Conservation (phyloP, 83 land plant species). For the Diphasiastrum complanatum region DNA sequence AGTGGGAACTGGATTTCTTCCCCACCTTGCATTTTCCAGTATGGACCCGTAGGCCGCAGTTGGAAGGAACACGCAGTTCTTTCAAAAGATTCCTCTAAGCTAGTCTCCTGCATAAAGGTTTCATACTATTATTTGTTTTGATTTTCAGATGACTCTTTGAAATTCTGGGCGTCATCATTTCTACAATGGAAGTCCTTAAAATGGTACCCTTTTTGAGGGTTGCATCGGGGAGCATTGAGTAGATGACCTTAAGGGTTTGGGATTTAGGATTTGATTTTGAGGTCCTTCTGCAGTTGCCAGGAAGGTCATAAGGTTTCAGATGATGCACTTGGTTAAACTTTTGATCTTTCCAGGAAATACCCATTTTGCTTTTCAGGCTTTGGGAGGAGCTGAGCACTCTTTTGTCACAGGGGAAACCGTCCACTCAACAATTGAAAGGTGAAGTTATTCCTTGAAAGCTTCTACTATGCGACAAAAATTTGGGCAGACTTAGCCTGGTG, state of each 20-base stretch:
- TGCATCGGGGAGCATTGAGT: not conserved
- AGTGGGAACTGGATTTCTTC: conserved; percentile 16
- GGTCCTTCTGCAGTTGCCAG: not conserved
- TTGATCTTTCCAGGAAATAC: too few relatives aligned
- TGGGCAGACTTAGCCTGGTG: not conserved
- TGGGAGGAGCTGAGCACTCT: conserved; percentile 28
- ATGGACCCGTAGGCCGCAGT: conserved; percentile 25
- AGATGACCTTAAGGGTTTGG: not conserved
- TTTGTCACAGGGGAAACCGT: conserved; percentile 33
- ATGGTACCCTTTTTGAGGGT: not conserved
- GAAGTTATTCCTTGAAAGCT: not conserved
- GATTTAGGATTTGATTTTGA: not conserved
- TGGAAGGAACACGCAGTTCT: conserved; percentile 34
- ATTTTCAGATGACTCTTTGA: not conserved
- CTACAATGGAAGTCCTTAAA: not conserved
- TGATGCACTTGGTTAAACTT: too few relatives aligned
- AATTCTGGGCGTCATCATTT: not conserved
- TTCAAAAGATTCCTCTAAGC: conserved; percentile 26
- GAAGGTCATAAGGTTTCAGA: conserved; percentile 4
- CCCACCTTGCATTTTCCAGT: conserved; percentile 26
- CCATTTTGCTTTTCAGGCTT: conserved; percentile 12
- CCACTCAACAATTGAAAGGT: conserved; percentile 20
- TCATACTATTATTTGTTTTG: not conserved
- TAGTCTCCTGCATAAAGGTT: conserved; percentile 32
- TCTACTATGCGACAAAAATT: not conserved